These are phyloP conservation scores for Acacia pycnantha DNA, from an alignment of 331 rosid genomes.

Conservation along the genomic window DNA sequence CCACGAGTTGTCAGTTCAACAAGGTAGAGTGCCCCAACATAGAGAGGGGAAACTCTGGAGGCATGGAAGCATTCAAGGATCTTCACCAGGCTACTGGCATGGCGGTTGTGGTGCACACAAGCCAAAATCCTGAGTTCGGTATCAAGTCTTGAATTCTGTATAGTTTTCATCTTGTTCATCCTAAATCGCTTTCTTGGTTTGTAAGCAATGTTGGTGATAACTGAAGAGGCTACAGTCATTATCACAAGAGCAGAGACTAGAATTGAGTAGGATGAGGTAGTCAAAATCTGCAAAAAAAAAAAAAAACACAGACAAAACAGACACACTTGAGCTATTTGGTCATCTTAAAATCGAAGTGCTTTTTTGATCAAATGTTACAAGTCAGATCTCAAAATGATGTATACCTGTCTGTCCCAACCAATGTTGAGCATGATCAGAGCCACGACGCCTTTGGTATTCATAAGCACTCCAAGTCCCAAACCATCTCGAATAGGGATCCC, in stretches of 20 bases:
- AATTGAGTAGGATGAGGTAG: slow-evolving; percentile 10
- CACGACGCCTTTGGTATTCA: slow-evolving; percentile 57
- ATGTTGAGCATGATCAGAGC: slow-evolving; percentile 34
- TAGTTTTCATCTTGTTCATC: slow-evolving; percentile 3
- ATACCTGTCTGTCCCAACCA: slow-evolving; percentile 40
- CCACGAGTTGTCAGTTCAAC: slow-evolving; percentile 24
- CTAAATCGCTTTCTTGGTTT: slow-evolving; percentile 14
- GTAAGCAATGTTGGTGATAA: slow-evolving; percentile 26
- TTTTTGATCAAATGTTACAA: background rate
- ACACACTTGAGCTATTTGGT: background rate
- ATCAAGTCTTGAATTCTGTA: background rate
- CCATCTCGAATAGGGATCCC: slow-evolving; percentile 41
- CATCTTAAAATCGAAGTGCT: background rate
- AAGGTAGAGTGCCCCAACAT: slow-evolving; percentile 24
- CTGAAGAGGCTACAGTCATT: background rate
- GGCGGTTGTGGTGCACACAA: slow-evolving; percentile 6
- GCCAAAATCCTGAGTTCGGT: slow-evolving; percentile 17
- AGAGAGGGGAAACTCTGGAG: background rate
- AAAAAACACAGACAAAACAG: too few species aligned
- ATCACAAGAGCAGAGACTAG: background rate
- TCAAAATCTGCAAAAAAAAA: slow-evolving; percentile 32
- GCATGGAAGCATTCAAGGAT: slow-evolving; percentile 9
- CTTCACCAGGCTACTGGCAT: background rate
- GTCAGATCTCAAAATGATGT: background rate
- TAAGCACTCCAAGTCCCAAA: slow-evolving; percentile 44